Evolutionary conservation across 768 basidiomycete species (phyloP), one percentile per base, ranked within the genome.

Genomic region (Goffeauzyma gilvescens): DNA sequence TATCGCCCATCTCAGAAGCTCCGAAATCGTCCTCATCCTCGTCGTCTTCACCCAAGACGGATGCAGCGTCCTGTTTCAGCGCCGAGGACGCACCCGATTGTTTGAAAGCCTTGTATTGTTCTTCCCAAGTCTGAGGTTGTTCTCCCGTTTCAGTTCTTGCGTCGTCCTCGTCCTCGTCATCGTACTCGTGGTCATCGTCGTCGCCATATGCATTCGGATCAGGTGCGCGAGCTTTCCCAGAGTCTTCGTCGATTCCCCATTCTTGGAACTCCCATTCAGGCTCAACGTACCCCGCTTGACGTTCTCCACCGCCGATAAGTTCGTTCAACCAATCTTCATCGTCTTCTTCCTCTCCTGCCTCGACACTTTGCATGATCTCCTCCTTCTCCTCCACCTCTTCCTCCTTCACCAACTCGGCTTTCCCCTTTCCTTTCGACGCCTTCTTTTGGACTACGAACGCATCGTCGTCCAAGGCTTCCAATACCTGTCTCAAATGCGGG

Each of bases 381-480:
- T 25, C 72, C 75, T 4, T 78, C 59, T n/a, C n/a, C n/a, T n/a
- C n/a, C n/a, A n/a, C n/a, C 38, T 17, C 32, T 21, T 18, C 35
- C 38, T 32, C 9, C 9, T 32, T 32, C 31, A 32, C 18, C 14
- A 14, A 13, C 4, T 14, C 3, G 3, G 17, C 34, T 12, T 15
- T 10, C 8, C 65, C 71, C 44, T 78, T 79, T 31, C 85, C 79
- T n/a, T 46, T n/a, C n/a, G n/a, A n/a, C n/a, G n/a, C 49, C n/a
- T 55, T 57, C 4, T 54, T 50, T 31, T 58, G 58, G n/a, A 34
- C 33, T 13, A 93, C 79, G 55, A 90, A 98, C 2, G 80, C 87
- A 46, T 90, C 86, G 54, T 98, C 89, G 46, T 96, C 93, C 18
- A 98, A 67, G 1, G 93, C 93, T 57, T 93, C 87, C 13, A 98